Base-by-base conservation (phyloP, 257 asterid species). In the Solanum infundibuliforme region DNA sequence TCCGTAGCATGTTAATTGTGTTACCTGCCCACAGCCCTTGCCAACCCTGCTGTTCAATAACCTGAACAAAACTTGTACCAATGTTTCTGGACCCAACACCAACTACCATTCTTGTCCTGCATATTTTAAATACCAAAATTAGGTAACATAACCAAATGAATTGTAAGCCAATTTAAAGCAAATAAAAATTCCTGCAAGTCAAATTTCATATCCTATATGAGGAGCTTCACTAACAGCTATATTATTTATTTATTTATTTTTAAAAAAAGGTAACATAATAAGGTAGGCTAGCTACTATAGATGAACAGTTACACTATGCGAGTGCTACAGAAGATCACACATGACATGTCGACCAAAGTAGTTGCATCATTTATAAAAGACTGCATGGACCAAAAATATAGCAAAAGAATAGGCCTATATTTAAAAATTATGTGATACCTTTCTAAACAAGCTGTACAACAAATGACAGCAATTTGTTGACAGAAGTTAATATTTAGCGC, bases 21-120 rank as follows among this genome's bases (percentile, higher is more conserved):
- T 96, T 96, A 79, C 99, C 98, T 55, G 98, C 98, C 99, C 99
- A 96, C 36, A 96, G 95, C 72, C 99, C 99, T 91, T 92, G 96
- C 98, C 98, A 93, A 75, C 99, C 99, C 88, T 94, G 98, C 85
- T 93, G 92, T 90, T 96, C 98, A 75, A 95, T 89, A 81, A 96
- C 91, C 90, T 96, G 95, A 83, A 93, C 65, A 52, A 95, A 95
- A 90, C 99, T 95, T 73, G 98, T 97, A 68, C 76, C 87, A 38
- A 96, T 96, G 90, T 91, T 89, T 89, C 90, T 96, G 58, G 98
- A 93, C 88, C 98, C 99, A 48, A 96, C 92, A 20, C 99, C 98
- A 27, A 96, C 99, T 89, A 96, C 98, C 99, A 96, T 94, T 87
- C 99, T 93, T 39, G 99, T 96, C 94, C 99, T 96, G 96, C 95